phyloP scores from a whole-genome alignment of 768 basidiomycete genomes.

The Collybia sp. region DNA sequence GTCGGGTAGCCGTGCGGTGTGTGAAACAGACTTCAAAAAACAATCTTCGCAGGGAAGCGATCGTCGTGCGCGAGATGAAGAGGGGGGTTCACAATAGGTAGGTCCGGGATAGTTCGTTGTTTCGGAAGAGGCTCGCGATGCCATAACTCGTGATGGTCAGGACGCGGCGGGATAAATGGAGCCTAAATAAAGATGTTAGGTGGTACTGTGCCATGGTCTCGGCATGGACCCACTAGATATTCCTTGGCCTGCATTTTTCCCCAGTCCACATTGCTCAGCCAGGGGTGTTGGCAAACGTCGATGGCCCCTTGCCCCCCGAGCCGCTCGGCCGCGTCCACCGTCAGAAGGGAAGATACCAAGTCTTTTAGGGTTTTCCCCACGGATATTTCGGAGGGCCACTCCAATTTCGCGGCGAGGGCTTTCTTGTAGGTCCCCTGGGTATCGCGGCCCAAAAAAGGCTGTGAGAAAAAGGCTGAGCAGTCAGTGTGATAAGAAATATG shows the following conservation, averaged over 20 bases:
- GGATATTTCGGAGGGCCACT: conserved; percentile 31
- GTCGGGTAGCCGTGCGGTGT: too few species aligned
- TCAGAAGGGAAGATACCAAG: conserved; percentile 37
- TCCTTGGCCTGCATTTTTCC: conserved; percentile 33
- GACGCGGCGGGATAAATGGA: conserved; percentile 30
- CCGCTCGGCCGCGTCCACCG: conserved; percentile 27
- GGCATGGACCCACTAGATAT: conserved; percentile 36
- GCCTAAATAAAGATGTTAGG: conserved; percentile 25
- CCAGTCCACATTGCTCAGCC: conserved; percentile 45
- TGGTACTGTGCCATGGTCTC: neutral
- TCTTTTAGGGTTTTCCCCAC: conserved; percentile 37
- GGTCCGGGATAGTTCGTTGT: conserved; percentile 30
- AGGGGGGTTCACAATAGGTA: conserved; percentile 28
- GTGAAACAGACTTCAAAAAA: neutral
- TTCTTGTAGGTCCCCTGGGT: conserved; percentile 21
- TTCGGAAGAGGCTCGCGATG: conserved; percentile 31
- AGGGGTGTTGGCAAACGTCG: conserved; percentile 37
- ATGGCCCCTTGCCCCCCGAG: conserved; percentile 28
- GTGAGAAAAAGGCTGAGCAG: neutral
- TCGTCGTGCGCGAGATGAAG: conserved; percentile 30
- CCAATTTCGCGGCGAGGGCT: conserved; percentile 21
- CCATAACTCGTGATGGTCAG: conserved; percentile 24
- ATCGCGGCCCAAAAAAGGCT: conserved; percentile 13
- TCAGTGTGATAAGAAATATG: neutral
- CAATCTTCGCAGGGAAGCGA: conserved; percentile 19